phyloP scores from a whole-genome alignment of 163 green algal genomes.

The Volvox carteri region DNA sequence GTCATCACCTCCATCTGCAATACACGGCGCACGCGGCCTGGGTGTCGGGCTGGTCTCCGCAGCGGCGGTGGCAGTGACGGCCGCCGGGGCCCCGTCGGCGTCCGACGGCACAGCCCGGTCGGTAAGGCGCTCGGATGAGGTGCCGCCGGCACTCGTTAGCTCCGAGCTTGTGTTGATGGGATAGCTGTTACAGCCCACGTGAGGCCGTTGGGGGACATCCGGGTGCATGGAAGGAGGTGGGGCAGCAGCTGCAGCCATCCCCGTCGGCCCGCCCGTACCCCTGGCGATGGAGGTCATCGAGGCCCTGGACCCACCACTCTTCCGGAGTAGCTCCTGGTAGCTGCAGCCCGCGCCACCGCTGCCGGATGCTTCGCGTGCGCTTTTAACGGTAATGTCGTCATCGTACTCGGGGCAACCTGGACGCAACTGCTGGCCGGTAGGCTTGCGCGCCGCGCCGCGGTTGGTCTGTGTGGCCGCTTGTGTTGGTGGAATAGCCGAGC shows the following conservation, averaged over 20 bases:
- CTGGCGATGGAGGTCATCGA: background rate
- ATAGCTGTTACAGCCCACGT: background rate
- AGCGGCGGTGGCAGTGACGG: background rate
- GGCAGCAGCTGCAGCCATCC: background rate
- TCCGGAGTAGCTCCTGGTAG: conserved; percentile 21
- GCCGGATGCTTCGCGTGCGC: background rate
- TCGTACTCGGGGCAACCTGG: background rate
- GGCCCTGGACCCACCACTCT: conserved; percentile 1
- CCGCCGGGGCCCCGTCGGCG: background rate
- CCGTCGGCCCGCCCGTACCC: background rate
- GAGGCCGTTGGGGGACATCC: background rate
- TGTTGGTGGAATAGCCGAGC: background rate
- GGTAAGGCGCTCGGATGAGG: background rate
- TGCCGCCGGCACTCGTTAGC: background rate
- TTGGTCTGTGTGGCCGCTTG: background rate
- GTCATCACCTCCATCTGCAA: background rate
- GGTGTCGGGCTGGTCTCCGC: background rate
- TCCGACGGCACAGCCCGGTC: background rate
- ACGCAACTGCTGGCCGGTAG: background rate
- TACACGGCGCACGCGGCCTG: background rate
- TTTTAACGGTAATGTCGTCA: background rate
- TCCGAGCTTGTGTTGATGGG: background rate
- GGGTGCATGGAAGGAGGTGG: background rate
- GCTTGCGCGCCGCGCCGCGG: background rate
- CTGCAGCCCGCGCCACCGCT: conserved; percentile 2